Conservation (phyloP, 257 asterid species). For the Nicotiana attenuata region DNA sequence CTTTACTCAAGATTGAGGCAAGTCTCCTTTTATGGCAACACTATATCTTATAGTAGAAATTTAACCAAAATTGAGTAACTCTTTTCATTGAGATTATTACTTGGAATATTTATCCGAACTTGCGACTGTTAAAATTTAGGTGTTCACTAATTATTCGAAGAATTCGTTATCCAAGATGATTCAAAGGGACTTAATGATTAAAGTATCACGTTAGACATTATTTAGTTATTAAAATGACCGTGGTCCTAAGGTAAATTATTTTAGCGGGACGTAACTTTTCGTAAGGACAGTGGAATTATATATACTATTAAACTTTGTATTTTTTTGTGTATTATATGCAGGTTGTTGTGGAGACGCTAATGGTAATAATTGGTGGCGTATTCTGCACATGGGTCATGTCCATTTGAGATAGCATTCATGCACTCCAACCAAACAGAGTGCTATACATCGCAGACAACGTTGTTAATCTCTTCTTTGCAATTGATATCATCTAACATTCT, state of each 20-base stretch:
- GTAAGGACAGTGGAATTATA: not conserved
- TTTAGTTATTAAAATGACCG: not conserved
- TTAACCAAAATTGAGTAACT: no score
- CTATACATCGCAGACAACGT: slow-evolving; percentile 52
- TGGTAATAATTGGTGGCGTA: slow-evolving; percentile 71
- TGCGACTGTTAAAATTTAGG: not conserved
- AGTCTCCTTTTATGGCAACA: not conserved
- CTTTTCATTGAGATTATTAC: not conserved
- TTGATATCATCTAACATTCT: slow-evolving; percentile 72
- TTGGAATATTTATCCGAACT: not conserved
- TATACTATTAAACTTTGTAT: not conserved
- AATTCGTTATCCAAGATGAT: no score
- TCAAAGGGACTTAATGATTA: not conserved
- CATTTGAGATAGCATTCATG: slow-evolving; percentile 71
- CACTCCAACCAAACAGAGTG: slow-evolving; percentile 22
- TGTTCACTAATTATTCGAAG: not conserved
- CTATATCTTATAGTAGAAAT: not conserved
- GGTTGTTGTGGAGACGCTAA: slow-evolving; percentile 88
- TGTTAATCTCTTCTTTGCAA: slow-evolving; percentile 59
- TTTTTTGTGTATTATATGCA: slow-evolving; percentile 15
- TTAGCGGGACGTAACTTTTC: not conserved
- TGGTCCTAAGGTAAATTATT: not conserved
- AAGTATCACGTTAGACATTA: not conserved
- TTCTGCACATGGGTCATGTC: slow-evolving; percentile 84
- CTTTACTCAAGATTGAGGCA: not conserved